Base-by-base conservation (phyloP, 2,329 filamentous ascomycete genomes). In the Trichoderma simmonsii region DNA sequence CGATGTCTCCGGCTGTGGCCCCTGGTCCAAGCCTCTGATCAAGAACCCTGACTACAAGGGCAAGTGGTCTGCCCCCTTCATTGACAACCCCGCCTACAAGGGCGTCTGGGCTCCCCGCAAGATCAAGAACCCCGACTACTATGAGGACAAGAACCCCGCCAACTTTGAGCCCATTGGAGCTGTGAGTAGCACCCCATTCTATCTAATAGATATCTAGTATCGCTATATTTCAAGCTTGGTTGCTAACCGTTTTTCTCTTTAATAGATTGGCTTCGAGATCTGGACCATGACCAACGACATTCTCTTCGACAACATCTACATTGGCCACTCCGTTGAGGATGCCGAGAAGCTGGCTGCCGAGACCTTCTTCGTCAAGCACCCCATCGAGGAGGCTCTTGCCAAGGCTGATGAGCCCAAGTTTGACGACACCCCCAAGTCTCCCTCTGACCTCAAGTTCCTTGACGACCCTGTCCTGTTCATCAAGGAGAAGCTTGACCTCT, bases 281-380 rank as follows among this genome's bases (percentile, higher is more conserved):
- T 99, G 96, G 96, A 98, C 96, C 79, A 99, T 99, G 96, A 95
- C 98, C 86, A 97, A 91, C 83, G 93, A 98, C 81, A 98, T 99
- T 78, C 92, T 98, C 79, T 98, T 99, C 79, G 94, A 98, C 90
- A 99, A 99, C 91, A 97, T 99, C 88, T 99, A 98, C 90, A 94
- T 99, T 82, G 96, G 96, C 75, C 96, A 99, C 90, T 98, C 95
- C 24, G 83, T 96, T 77, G 94, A 94, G 80, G 96, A 99, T 77
- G 96, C 96, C 74, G 90, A 92, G 83, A 92, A 95, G 86, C 87
- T 99, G 80, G 92, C 94, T 78, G 88, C 92, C 75, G 93, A 97
- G 88, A 93, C 94, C 70, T 99, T 95, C 83, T 91, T 93, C 80
- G 85, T 94, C 85, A 99, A 99, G 93, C 88, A 91, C 82, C 86